Evolutionary conservation across 805 yeast genomes (phyloP).

Genomic region (Saturnispora serradocipensis): DNA sequence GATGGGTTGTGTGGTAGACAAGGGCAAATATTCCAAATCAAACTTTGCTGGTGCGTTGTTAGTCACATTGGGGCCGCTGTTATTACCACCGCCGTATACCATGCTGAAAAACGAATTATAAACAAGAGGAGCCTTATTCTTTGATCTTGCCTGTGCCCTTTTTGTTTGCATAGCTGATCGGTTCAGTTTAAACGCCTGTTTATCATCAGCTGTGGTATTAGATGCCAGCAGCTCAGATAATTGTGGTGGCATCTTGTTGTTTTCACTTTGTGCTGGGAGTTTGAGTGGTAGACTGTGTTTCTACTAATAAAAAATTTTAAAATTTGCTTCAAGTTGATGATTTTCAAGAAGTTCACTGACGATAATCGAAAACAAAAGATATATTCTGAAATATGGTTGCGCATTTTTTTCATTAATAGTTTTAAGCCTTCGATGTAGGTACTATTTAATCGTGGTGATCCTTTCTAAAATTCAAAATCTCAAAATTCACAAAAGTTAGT

Average conservation of each 20-base stretch:
- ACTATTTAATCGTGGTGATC: too few relatives aligned
- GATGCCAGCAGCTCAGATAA: slow-evolving; percentile 3
- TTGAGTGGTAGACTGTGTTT: not conserved
- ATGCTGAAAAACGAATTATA: slow-evolving; percentile 1
- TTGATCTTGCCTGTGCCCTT: slow-evolving; percentile 17
- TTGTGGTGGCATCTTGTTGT: slow-evolving; percentile 3
- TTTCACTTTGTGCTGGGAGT: not conserved
- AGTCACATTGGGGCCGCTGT: not conserved
- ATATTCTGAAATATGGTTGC: not conserved
- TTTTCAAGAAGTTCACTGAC: not conserved
- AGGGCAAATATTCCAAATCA: slow-evolving; percentile 35
- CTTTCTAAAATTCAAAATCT: not conserved
- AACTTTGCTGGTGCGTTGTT: not conserved
- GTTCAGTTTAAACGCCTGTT: not conserved
- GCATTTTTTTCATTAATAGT: not conserved
- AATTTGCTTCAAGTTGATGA: not conserved
- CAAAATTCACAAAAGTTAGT: not conserved
- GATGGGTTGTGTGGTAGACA: slow-evolving; percentile 42
- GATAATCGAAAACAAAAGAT: not conserved
- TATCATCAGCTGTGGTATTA: not conserved
- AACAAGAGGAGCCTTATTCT: slow-evolving; percentile 11
- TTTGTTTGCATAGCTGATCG: slow-evolving; percentile 21
- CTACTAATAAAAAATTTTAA: not conserved
- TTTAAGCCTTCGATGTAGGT: too few relatives aligned
- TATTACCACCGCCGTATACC: slow-evolving; percentile 3